Base-by-base conservation (phyloP, 208 protist species). In the Zelonia costaricensis region DNA sequence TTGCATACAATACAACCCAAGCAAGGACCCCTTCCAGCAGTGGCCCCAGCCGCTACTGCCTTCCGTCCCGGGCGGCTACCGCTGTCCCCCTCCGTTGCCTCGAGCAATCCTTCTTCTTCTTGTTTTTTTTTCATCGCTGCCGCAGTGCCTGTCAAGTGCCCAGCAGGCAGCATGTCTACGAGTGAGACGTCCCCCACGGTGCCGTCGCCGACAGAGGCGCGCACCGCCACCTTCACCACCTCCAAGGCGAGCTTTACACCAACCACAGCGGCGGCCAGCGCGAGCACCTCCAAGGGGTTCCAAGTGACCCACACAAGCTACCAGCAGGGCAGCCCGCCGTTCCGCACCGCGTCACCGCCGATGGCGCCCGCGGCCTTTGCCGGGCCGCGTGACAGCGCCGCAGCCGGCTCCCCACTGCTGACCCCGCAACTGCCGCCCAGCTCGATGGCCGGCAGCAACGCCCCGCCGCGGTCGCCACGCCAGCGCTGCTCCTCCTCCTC, bases 241-340 rank as follows among this genome's bases (percentile, higher is more conserved):
- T 30, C 40, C 8, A 53, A 43, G 0, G 33, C 20, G 15, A 35
- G 10, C 22, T 40, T 27, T 30, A 42, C 28, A 3, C 27, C 49
- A 13, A 54, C 30, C 16, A 5, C 47, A 22, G n/a, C 47, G 36
- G 7, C 47, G 13, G 10, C 16, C 1, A n/a, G 18, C 3, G 15
- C 6, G 22, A 45, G n/a, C 40, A 35, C 39, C 13, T n/a, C 52
- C 6, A 71, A 64, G 40, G 56, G 65, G 8, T 71, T 71, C 22
- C 46, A 53, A 38, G 65, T 77, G 6, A 77, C 70, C 22, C 70
- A 77, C 63, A 77, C 70, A 7, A 71, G 63, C 35, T 71, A 71
- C 46, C 56, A 60, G 30, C 56, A 63, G 13, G 48, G 56, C 40
- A 71, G 30, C 4, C 47, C 56, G 10, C 65, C 56, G 2, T 64